These are phyloP conservation scores for Pyrenochaeta sp. DNA, from an alignment of 2,329 filamentous ascomycete genomes.

Conservation along the genomic window DNA sequence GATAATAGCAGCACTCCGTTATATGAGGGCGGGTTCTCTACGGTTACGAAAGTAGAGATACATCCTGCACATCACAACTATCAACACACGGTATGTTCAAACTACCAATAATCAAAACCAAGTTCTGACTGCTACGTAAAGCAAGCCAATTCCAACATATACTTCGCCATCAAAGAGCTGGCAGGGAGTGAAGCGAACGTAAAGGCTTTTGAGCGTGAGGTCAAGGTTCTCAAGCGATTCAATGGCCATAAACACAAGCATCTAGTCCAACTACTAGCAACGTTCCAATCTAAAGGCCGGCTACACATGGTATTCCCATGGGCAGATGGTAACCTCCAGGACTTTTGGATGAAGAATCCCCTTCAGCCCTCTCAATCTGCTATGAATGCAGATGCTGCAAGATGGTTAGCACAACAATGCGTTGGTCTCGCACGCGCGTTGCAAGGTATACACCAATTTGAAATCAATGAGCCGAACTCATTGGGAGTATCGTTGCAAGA, in stretches of 20 bases:
- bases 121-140: neutral
- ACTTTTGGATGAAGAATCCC: conserved; percentile 9
- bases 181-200: neutral
- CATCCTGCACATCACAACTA: neutral
- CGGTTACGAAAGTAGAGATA: neutral
- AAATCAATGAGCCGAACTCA: neutral
- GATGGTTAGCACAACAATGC: conserved; percentile 13
- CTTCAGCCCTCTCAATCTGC: neutral
- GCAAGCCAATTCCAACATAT: neutral
- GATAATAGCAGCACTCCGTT: neutral
- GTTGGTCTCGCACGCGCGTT: conserved; percentile 9
- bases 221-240: conserved; percentile 2
- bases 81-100: neutral
- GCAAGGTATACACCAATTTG: conserved; percentile 11
- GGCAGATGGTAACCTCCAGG: conserved; percentile 13
- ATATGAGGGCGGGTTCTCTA: neutral
- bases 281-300: conserved; percentile 3
- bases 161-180: conserved; percentile 3
- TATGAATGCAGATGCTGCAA: neutral
- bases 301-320: conserved; percentile 19
- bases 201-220: neutral
- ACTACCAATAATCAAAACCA: neutral
- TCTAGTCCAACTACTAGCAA: conserved; percentile 17
- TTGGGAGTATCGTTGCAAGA: neutral
- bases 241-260: conserved; percentile 4